Evolutionary conservation across 148 eudicot genomes (phyloP), one percentile per base, ranked within the genome.

Genomic region (Rhododendron williamsianum): DNA sequence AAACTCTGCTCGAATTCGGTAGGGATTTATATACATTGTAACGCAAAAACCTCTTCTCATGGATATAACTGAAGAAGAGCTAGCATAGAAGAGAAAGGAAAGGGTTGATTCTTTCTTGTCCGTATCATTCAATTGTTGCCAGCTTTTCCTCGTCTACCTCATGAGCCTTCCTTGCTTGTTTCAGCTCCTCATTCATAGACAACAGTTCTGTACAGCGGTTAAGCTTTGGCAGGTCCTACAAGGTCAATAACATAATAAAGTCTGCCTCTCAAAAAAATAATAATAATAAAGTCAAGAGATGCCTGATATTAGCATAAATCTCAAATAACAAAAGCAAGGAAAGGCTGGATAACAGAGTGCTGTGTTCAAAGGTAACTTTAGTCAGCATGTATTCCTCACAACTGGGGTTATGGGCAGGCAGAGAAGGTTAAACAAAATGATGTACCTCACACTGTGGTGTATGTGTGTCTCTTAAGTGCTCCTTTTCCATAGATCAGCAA

Each of bases 81-180:
- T 65, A 65, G 7, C 27, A 48, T 48, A 23, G 33, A 80, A 35
- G 82, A 52, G 36, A 80, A 52, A 49, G 19, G 4, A 19, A 18
- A 56, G 4, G 21, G 21, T 15, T 81, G 41, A 56, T 81, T 63
- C 38, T 80, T 25, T 84, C 58, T 54, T 54, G 58, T 23, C 46
- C 19, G 1, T 90, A 33, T 83, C 89, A 95, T 23, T 96, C 98
- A 49, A 84, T 74, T 56, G 94, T 84, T 36, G 91, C 94, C 84
- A 96, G 88, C 93, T 93, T 96, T 87, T 94, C 98, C 83, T 96
- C 96, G 56, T 96, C 98, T 30, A 94, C 94, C 63, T 96, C 98
- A 83, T 93, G 93, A 69, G 98, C 98, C 88, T 94, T 96, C 87
- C 98, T 89, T 72, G 98, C 98, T 89, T 96, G 98, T 90, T 96